These are phyloP conservation scores for Globisporangium uncinulatum DNA, from an alignment of 352 stramenopile species.

Conservation along the genomic window DNA sequence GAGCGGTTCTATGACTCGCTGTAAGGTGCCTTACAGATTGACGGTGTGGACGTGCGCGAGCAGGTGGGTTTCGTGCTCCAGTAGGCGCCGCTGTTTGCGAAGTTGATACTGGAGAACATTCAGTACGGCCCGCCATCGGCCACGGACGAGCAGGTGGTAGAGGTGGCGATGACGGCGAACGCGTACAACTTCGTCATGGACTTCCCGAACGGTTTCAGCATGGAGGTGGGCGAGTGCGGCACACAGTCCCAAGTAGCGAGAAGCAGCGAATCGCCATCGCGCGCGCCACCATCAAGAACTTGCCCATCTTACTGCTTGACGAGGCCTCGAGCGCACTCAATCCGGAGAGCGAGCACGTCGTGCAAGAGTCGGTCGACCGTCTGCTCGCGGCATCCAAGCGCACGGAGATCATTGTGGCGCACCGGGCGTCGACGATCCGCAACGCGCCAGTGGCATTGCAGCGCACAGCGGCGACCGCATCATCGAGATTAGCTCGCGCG, in stretches of 20 bases:
- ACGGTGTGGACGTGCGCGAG: constrained; percentile 33
- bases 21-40: constrained; percentile 21
- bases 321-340: constrained; percentile 16
- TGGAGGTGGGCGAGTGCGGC: constrained; percentile 84
- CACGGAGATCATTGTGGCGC: constrained; percentile 63
- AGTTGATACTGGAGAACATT: constrained; percentile 72
- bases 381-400: constrained; percentile 21
- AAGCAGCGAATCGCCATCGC: constrained; percentile 11
- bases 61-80: constrained; percentile 90
- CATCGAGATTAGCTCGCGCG: constrained; percentile 91
- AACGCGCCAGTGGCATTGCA: constrained; percentile 92
- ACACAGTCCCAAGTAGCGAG: constrained; percentile 55
- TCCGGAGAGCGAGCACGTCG: constrained; percentile 71
- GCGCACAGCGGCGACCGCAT: constrained; percentile 90
- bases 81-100: constrained; percentile 25
- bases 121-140: constrained; percentile 57
- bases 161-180: constrained; percentile 55
- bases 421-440: constrained; percentile 91
- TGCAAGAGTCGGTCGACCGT: constrained; percentile 64
- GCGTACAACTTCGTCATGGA: constrained; percentile 89
- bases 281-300: constrained; percentile 65
- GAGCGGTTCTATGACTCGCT: constrained; percentile 25
- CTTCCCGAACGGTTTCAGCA: constrained; percentile 87
- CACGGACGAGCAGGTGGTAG: constrained; percentile 39
- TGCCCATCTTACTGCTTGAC: constrained; percentile 71